Base-by-base conservation (phyloP, 2,329 filamentous ascomycete genomes). In the Gremmenia infestans region DNA sequence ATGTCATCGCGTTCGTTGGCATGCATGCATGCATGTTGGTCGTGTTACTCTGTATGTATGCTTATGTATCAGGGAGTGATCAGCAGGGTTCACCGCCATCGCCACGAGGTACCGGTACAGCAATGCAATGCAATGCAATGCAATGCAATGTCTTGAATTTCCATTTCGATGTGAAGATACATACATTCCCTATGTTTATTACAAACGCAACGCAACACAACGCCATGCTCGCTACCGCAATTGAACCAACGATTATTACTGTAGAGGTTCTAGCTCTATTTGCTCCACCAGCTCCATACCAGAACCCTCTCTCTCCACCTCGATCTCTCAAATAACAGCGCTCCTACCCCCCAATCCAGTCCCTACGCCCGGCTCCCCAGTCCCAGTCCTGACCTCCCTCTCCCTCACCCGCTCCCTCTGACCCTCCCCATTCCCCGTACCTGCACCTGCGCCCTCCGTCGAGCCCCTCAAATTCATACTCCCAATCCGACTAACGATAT, bases 401-500 rank as follows among this genome's bases (percentile, higher is more conserved):
- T 48, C 53, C 2, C 48, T 36, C 8, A 42, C 40, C 8, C 23
- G 22, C 15, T 17, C 47, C 47, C 54, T 52, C 5, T 35, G 43
- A n/a, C 57, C 39, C 22, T 50, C 47, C 22, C 60, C 58, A 50
- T 58, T 55, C 1, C 60, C 60, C 22, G 60, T 58, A 2, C 60
- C 57, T 14, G 23, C 37, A 48, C 54, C 48, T 53, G 50, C 15
- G 19, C 45, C 17, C 45, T 19, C 50, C 22, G 53, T 57, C 9
- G 63, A 61, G 55, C 67, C 65, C 22, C 72, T 66, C 5, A 70
- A 51, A 58, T 68, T 71, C 36, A 95, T 74, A 68, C 89, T 91
- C 60, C 91, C 90, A 65, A 97, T 94, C 32, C 92, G 81, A 59
- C 88, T 88, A 19, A 96, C 91, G 52, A 97, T 84, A 62, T 92